phyloP scores from a whole-genome alignment of 148 eudicot genomes.

The Chenopodium suecicum region DNA sequence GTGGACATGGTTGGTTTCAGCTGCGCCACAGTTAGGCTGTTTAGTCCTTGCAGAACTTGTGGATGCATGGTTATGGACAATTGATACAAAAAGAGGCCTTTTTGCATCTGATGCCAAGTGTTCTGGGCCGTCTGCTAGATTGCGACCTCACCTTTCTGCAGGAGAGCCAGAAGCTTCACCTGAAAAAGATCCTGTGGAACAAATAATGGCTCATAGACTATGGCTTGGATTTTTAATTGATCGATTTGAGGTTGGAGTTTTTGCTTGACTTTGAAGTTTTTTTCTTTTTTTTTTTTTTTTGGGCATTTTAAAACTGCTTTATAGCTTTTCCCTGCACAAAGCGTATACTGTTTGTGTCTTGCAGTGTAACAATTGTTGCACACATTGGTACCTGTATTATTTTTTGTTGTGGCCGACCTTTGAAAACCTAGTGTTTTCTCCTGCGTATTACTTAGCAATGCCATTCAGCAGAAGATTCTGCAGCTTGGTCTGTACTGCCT shows the following conservation, averaged over 20 bases:
- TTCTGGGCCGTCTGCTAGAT: constrained; percentile 84
- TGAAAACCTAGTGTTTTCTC: not conserved
- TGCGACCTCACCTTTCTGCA: constrained; percentile 89
- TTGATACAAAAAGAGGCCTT: constrained; percentile 90
- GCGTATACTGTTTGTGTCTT: not conserved
- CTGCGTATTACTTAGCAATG: not conserved
- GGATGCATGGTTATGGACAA: constrained; percentile 99
- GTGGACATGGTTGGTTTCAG: constrained; percentile 99
- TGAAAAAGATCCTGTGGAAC: constrained; percentile 84
- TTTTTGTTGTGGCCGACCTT: not conserved
- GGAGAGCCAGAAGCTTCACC: constrained; percentile 91
- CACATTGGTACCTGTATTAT: not conserved
- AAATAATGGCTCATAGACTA: constrained; percentile 94
- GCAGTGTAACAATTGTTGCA: not conserved
- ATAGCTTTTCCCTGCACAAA: not conserved
- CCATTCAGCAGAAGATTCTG: not conserved
- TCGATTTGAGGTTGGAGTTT: constrained; percentile 75
- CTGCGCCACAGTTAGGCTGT: constrained; percentile 93
- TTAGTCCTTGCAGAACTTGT: constrained; percentile 97
- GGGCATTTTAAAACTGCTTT: not conserved
- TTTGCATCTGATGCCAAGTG: constrained; percentile 85
- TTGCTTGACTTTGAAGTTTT: not conserved
- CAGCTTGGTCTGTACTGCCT: not conserved
- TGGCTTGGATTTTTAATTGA: constrained; percentile 98
- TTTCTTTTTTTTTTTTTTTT: too few relatives aligned